These are phyloP conservation scores for Pharnaceum exiguum DNA, from an alignment of 148 eudicot species.

Conservation along the genomic window DNA sequence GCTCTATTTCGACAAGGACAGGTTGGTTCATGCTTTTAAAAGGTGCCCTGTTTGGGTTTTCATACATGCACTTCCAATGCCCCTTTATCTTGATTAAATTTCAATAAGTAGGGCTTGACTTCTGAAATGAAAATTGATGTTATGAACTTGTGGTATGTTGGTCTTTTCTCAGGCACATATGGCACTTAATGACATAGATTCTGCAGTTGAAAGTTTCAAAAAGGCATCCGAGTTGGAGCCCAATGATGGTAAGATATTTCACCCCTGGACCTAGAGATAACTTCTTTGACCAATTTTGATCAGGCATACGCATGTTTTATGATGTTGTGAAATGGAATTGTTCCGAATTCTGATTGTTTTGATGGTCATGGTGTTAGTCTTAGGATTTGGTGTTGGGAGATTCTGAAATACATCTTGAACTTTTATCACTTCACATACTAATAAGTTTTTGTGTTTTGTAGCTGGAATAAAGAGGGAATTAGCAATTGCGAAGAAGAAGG, in stretches of 20 bases:
- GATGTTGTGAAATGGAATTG: background rate
- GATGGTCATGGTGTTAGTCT: background rate
- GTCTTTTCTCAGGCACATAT: slow-evolving; percentile 54
- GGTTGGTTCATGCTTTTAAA: too few relatives aligned
- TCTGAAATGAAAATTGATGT: slow-evolving; percentile 1
- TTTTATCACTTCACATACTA: slow-evolving; percentile 1
- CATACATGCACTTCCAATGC: too few relatives aligned
- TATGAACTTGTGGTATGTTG: background rate
- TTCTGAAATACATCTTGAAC: background rate
- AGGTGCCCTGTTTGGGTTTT: too few relatives aligned
- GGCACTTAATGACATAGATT: slow-evolving; percentile 86
- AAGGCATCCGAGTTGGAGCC: slow-evolving; percentile 86
- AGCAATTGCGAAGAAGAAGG: slow-evolving; percentile 74
- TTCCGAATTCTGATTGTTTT: background rate
- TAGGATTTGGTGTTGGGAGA: background rate
- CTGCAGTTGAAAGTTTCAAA: slow-evolving; percentile 74
- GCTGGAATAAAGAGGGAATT: slow-evolving; percentile 75
- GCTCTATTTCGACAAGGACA: slow-evolving; percentile 94
- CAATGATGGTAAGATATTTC: slow-evolving; percentile 54
- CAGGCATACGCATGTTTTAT: background rate
- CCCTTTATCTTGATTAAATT: background rate
- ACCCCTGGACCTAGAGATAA: background rate
- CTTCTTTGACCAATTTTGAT: background rate
- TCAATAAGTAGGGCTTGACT: background rate
- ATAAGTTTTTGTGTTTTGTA: slow-evolving; percentile 18